These are phyloP conservation scores for Cytospora schulzeri DNA, from an alignment of 2,329 filamentous ascomycete genomes.

Conservation along the genomic window DNA sequence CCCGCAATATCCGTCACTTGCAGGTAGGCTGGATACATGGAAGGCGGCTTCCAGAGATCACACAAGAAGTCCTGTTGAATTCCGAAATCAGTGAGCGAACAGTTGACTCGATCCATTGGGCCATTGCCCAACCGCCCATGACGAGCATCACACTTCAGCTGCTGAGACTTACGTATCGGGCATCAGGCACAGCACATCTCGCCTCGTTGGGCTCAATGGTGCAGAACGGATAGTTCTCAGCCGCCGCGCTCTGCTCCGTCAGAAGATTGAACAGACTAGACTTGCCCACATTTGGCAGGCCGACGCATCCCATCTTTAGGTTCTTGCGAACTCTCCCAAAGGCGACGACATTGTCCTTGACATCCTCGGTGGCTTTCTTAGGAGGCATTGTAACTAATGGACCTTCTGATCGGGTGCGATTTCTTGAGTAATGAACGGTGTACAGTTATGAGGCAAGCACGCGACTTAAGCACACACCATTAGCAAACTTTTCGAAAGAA, in stretches of 20 bases:
- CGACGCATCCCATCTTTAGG: constrained; percentile 51
- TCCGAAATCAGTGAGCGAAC: not conserved
- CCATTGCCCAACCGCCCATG: not conserved
- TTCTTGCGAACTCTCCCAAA: constrained; percentile 48
- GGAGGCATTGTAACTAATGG: constrained; percentile 40
- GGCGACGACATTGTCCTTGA: constrained; percentile 47
- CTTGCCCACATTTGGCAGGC: constrained; percentile 49
- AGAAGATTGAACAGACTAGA: constrained; percentile 49
- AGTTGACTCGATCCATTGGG: constrained; percentile 2
- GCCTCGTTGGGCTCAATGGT: constrained; percentile 51
- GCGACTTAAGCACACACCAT: too few relatives aligned
- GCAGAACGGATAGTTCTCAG: constrained; percentile 50
- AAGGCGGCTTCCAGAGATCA: constrained; percentile 48
- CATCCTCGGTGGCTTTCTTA: constrained; percentile 42
- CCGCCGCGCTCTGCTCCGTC: constrained; percentile 48
- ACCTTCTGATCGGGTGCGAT: too few relatives aligned
- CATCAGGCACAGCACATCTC: constrained; percentile 47
- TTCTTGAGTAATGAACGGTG: too few relatives aligned
- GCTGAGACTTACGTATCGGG: constrained; percentile 42
- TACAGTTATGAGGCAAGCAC: too few relatives aligned
- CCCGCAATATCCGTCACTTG: constrained; percentile 51
- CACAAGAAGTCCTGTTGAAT: constrained; percentile 45
- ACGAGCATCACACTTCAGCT: not conserved
- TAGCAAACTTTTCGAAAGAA: too few relatives aligned
- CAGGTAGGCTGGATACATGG: constrained; percentile 47